A percentile compares a stretch with the other conserved stretches of the same genome.
These are phyloP conservation scores for Oldenlandia corymbosa DNA, from an alignment of 257 asterid genomes.

Conservation along the genomic window DNA sequence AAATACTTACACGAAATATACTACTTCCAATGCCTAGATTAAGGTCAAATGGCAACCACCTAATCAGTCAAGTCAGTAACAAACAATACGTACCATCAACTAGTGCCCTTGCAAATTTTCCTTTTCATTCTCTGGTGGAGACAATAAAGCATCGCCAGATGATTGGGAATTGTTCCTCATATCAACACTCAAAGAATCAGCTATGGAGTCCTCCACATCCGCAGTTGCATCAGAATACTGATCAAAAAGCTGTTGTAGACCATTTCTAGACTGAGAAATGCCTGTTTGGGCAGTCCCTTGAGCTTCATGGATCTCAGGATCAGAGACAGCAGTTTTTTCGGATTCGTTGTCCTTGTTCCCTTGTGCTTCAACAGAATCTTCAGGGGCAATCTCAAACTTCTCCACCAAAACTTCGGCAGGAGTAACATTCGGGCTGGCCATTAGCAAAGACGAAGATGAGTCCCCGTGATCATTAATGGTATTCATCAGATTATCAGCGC, in stretches of 20 bases:
- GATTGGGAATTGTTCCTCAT: background rate
- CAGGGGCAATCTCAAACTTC: slow-evolving; percentile 1
- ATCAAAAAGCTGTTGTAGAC: slow-evolving; percentile 12
- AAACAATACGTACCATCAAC: background rate
- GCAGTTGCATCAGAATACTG: slow-evolving; percentile 8
- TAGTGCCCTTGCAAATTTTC: slow-evolving; percentile 1
- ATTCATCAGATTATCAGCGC: background rate
- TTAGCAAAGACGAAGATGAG: background rate
- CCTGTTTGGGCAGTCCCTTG: background rate
- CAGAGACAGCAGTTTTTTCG: slow-evolving; percentile 8
- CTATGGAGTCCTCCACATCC: background rate
- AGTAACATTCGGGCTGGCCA: background rate
- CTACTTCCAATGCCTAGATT: background rate
- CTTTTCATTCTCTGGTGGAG: background rate
- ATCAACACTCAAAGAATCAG: slow-evolving; percentile 4
- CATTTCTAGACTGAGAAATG: slow-evolving; percentile 7
- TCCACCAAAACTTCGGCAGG: slow-evolving; percentile 6
- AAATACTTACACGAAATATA: background rate
- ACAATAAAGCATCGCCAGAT: no score
- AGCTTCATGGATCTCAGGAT: slow-evolving; percentile 4
- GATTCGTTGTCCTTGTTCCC: slow-evolving; percentile 9
- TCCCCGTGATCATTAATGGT: background rate
- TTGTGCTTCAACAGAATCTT: slow-evolving; percentile 9
- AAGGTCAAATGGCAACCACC: background rate
- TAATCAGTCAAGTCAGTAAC: background rate